Evolutionary conservation across 805 yeast species (phyloP).

Genomic region (Clavispora fructus): DNA sequence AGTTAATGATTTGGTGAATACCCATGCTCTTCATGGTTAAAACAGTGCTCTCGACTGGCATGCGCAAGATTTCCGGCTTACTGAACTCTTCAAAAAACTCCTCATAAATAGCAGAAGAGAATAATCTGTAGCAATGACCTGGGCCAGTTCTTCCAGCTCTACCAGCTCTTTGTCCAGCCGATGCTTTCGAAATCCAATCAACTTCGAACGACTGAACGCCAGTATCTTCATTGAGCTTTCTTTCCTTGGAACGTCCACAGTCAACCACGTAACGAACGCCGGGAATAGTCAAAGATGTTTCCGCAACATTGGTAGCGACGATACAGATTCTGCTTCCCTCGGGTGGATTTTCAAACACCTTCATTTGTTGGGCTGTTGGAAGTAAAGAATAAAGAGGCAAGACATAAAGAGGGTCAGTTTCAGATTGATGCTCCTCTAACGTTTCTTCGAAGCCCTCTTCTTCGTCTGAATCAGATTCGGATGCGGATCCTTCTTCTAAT

Average conservation of each 20-base stretch:
- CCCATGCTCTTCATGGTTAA: constrained; percentile 97
- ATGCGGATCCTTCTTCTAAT: constrained; percentile 42
- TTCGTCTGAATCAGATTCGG: constrained; percentile 38
- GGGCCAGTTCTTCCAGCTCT: constrained; percentile 99
- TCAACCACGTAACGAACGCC: constrained; percentile 93
- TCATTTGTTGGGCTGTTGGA: constrained; percentile 94
- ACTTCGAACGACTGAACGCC: constrained; percentile 92
- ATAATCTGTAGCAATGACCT: constrained; percentile 91
- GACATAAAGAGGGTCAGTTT: constrained; percentile 77
- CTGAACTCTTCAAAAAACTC: constrained; percentile 78
- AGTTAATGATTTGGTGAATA: constrained; percentile 80
- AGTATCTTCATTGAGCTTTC: constrained; percentile 72
- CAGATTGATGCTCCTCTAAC: constrained; percentile 64
- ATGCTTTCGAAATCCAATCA: constrained; percentile 91
- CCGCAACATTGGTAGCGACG: constrained; percentile 96
- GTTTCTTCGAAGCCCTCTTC: constrained; percentile 72
- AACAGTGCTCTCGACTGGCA: constrained; percentile 97
- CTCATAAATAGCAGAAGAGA: constrained; percentile 90
- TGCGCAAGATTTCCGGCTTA: constrained; percentile 83
- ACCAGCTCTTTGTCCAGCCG: constrained; percentile 92
- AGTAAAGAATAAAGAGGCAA: constrained; percentile 87
- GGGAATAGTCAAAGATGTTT: constrained; percentile 94
- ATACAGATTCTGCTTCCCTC: constrained; percentile 81
- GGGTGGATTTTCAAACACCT: constrained; percentile 84
- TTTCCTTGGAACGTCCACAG: constrained; percentile 89